Evolutionary conservation across 192 early-diverging fungal species (phyloP).

Genomic region (Mortierella alpina): DNA sequence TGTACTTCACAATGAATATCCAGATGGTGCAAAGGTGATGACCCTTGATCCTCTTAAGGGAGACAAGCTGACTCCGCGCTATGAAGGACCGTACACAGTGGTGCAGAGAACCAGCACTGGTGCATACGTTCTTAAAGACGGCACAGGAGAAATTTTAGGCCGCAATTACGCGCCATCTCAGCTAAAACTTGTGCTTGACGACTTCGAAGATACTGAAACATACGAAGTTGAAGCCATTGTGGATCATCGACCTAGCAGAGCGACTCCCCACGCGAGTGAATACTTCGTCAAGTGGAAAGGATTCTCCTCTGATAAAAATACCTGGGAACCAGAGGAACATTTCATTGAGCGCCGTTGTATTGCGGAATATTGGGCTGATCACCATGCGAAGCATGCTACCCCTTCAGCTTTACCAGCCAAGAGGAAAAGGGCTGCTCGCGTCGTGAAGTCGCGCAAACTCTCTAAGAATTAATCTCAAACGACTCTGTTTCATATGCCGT

Average conservation of each 20-base stretch:
- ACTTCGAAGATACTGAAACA: conserved; percentile 13
- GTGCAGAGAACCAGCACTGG: conserved; percentile 5
- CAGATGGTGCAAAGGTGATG: conserved; percentile 32
- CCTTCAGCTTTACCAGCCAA: too few species aligned
- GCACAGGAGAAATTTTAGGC: conserved; percentile 26
- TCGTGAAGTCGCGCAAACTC: too few species aligned
- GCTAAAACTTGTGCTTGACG: conserved; percentile 27
- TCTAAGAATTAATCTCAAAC: too few species aligned
- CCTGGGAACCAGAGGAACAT: not conserved
- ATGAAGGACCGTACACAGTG: conserved; percentile 51
- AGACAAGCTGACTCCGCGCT: conserved; percentile 6
- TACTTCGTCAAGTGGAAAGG: too few species aligned
- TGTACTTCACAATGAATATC: conserved; percentile 16
- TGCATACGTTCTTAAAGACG: conserved; percentile 35
- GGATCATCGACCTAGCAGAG: too few species aligned
- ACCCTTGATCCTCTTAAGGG: conserved; percentile 15
- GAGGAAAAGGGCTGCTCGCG: too few species aligned
- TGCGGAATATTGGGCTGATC: not conserved
- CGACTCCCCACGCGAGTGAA: too few species aligned
- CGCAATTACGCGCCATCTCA: conserved; percentile 20
- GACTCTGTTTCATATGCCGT: too few species aligned
- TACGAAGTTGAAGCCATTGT: conserved; percentile 25
- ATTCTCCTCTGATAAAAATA: too few species aligned
- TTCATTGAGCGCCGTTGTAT: not conserved
- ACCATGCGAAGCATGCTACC: too few species aligned